Base-by-base conservation (phyloP, 2,329 filamentous ascomycete species). In the Ophiostoma pallidulum region DNA sequence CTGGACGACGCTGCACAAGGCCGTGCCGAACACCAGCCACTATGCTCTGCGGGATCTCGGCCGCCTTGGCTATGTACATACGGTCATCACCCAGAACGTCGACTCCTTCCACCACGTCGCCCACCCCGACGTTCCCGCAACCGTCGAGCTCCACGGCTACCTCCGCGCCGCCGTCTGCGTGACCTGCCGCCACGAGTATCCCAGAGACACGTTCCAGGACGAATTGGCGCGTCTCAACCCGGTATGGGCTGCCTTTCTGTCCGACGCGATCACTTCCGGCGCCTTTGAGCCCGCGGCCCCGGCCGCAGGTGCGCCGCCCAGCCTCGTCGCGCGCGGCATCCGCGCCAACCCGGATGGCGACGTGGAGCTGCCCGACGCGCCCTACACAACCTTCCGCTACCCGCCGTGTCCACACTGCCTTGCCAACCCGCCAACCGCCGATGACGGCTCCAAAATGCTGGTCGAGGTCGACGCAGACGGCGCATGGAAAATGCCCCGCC, bases 311-410 rank as follows among this genome's bases (percentile, higher is more conserved):
- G 73, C 35, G 74, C 45, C 49, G 4, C 16, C 43, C 8, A 45
- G 38, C 16, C 26, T 46, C 10, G 33, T 35, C 5, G 28, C 51
- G 4, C 49, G 48, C 22, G 88, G 88, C 0, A 70, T 96, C 53
- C 86, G 82, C 62, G 81, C 87, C 29, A 97, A 97, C 57, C 90
- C 92, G 0, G 92, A 98, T 59, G 92, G 92, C 42, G 92, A 98
- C 60, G 87, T 96, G 22, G 90, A 97, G 59, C 66, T 97, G 18
- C 87, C 89, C 0, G 80, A 83, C 44, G 89, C 89, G 2, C 85
- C 88, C 1, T 97, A 97, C 63, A 84, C 80, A 13, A 91, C 84
- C 0, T 97, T 97, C 61, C 74, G 89, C 56, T 97, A 97, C 58
- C 92, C 92, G 0, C 77, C 91, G 1, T 97, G 92, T 64, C 88